Evolutionary conservation across 768 basidiomycete species (phyloP).

Genomic region (Boletus insuetus): DNA sequence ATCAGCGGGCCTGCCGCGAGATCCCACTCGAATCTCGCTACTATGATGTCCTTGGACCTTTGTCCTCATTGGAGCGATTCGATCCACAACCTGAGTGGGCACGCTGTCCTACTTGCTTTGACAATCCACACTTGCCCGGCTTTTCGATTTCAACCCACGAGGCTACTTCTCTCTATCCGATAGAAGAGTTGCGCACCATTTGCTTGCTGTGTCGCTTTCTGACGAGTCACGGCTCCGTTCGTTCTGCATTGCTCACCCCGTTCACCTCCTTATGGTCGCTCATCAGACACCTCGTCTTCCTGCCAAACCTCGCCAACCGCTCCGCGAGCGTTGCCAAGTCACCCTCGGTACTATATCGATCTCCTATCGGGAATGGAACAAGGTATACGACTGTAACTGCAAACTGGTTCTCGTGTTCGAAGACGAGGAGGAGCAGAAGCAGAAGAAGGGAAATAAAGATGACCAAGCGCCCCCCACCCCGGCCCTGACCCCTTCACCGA

Average conservation of each 20-base stretch:
- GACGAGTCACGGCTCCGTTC: neutral
- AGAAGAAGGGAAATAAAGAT: neutral
- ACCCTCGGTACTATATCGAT: slow-evolving; percentile 7
- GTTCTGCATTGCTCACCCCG: neutral
- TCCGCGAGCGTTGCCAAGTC: slow-evolving; percentile 10
- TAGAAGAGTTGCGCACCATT: neutral
- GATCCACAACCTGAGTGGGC: too few relatives aligned
- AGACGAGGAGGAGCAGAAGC: neutral
- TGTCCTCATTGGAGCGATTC: too few relatives aligned
- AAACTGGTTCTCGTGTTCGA: slow-evolving; percentile 3
- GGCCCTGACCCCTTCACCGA: neutral
- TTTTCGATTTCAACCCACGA: neutral
- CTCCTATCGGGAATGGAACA: slow-evolving; percentile 6
- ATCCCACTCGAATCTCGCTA: too few relatives aligned
- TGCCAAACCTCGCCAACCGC: neutral
- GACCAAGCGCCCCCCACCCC: too few relatives aligned
- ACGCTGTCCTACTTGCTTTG: neutral
- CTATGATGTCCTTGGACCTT: too few relatives aligned
- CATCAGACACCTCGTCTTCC: neutral
- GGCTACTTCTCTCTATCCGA: neutral
- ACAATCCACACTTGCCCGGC: neutral
- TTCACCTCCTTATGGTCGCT: neutral
- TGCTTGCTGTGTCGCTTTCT: neutral
- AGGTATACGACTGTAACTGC: neutral
- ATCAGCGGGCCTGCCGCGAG: too few relatives aligned